A percentile compares a stretch with the other conserved stretches of the same genome.
Evolutionary conservation across 1,284 basidiomycete genomes (phyloP).

Genomic region (Tilletia walkeri): DNA sequence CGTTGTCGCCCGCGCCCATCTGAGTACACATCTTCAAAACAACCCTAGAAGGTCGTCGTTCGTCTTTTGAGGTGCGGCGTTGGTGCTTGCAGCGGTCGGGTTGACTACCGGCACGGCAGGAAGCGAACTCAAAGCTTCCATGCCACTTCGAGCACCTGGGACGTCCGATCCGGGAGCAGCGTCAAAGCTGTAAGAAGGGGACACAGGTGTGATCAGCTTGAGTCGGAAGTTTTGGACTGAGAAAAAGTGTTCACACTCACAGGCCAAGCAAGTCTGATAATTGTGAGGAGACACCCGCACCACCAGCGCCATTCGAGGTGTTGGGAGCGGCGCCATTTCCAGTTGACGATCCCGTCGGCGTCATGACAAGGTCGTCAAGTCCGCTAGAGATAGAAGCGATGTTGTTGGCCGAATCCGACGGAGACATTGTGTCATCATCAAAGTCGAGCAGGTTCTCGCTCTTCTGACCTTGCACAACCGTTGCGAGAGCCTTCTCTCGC

Average conservation of each 20-base stretch:
- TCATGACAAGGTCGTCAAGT: constrained; percentile 44
- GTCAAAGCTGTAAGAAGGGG: constrained; percentile 31
- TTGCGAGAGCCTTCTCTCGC: constrained; percentile 49
- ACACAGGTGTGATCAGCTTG: neutral
- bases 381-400: constrained; percentile 31
- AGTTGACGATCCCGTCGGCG: constrained; percentile 10
- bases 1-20: too few relatives aligned
- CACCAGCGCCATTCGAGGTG: constrained; percentile 6
- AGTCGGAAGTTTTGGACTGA: neutral
- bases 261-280: constrained; percentile 47
- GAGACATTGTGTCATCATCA: constrained; percentile 39
- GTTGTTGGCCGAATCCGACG: neutral
- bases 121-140: constrained; percentile 38
- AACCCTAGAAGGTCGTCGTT: constrained; percentile 36
- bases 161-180: constrained; percentile 38
- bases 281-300: constrained; percentile 23
- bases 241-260: constrained; percentile 13
- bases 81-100: constrained; percentile 2
- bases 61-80: constrained; percentile 20
- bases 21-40: constrained; percentile 24
- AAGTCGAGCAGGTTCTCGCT: constrained; percentile 53
- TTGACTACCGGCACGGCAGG: constrained; percentile 20
- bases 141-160: constrained; percentile 37
- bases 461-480: constrained; percentile 59
- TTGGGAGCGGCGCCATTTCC: neutral